Conservation (phyloP, 1,284 basidiomycete species). For the Ganoderma boninense region DNA sequence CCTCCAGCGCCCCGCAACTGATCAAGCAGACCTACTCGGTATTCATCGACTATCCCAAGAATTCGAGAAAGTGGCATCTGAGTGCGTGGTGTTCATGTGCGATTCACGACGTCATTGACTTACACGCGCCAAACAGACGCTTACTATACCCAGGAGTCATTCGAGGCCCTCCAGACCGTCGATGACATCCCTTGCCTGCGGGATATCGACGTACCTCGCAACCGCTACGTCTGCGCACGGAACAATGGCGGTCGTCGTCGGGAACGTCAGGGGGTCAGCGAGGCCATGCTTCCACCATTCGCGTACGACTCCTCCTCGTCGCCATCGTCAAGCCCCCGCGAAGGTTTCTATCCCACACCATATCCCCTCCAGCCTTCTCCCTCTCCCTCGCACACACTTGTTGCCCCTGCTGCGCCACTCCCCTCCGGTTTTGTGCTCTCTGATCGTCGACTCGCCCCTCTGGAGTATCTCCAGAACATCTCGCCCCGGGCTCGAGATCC, state of each 20-base stretch:
- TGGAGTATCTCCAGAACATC: slow-evolving; percentile 43
- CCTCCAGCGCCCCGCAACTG: slow-evolving; percentile 41
- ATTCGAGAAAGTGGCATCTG: slow-evolving; percentile 51
- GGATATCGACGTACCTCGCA: slow-evolving; percentile 60
- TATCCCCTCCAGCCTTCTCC: slow-evolving; percentile 15
- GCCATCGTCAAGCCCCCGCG: slow-evolving; percentile 15
- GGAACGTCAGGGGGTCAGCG: slow-evolving; percentile 16
- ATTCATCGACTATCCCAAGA: slow-evolving; percentile 45
- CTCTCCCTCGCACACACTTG: slow-evolving; percentile 13
- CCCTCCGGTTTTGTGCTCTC: slow-evolving; percentile 21
- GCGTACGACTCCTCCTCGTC: slow-evolving; percentile 15
- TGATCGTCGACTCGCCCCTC: slow-evolving; percentile 37
- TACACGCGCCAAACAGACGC: slow-evolving; percentile 42
- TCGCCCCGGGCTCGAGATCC: slow-evolving; percentile 40
- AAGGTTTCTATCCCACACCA: slow-evolving; percentile 5
- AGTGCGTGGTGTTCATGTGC: slow-evolving; percentile 40
- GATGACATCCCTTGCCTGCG: slow-evolving; percentile 65
- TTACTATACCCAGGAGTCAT: slow-evolving; percentile 53
- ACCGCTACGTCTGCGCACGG: slow-evolving; percentile 71
- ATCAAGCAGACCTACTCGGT: slow-evolving; percentile 56
- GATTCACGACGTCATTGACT: not conserved
- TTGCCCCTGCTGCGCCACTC: slow-evolving; percentile 22
- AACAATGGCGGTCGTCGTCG: slow-evolving; percentile 46
- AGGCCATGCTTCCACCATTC: slow-evolving; percentile 11
- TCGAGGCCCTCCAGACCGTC: slow-evolving; percentile 63